Base-by-base conservation (phyloP, 106 monocot genomes). In the Posidonia australis region DNA sequence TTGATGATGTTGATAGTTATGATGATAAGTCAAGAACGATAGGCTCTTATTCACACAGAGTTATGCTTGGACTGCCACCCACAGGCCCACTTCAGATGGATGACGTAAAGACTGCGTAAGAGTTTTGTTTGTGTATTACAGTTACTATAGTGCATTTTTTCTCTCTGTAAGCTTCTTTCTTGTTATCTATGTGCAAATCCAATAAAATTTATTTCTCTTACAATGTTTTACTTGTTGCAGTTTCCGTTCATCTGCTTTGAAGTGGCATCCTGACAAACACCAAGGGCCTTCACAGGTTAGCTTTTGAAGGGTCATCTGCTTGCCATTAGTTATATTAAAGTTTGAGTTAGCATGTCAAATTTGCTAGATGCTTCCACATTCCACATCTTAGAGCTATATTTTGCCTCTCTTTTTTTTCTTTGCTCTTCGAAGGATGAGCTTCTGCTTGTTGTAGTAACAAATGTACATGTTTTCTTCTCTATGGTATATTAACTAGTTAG, bases 261-360 rank as follows among this genome's bases (percentile, higher is more conserved):
- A 79, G 63, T 91, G 91, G 91, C 91, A 91, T 49, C 91, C 91
- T 68, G 91, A 91, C 76, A 83, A 72, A 58, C 86, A 91, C 70
- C 78, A 74, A 72, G 91, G 83, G 36, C 66, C 81, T 60, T 86
- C 91, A 61, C 91, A 91, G 86, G 86, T 89, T 30, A 82, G 66
- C 13, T 55, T 22, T 23, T 44, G 9, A n/a, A n/a, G n/a, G n/a
- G n/a, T n/a, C n/a, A n/a, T n/a, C n/a, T n/a, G n/a, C n/a, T n/a
- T n/a, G n/a, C n/a, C n/a, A n/a, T n/a, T n/a, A n/a, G n/a, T n/a
- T n/a, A n/a, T n/a, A n/a, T 9, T 60, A 4, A 7, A 36, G 36
- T 36, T 36, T 36, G 36, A 7, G 7, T 36, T 2, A 36, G 7
- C 36, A 36, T 36, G 36, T 36, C 2, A 36, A 36, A 36, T 36